Evolutionary conservation across 768 basidiomycete genomes (phyloP), one percentile per base, ranked within the genome.

Genomic region (Pleurotus platypus): DNA sequence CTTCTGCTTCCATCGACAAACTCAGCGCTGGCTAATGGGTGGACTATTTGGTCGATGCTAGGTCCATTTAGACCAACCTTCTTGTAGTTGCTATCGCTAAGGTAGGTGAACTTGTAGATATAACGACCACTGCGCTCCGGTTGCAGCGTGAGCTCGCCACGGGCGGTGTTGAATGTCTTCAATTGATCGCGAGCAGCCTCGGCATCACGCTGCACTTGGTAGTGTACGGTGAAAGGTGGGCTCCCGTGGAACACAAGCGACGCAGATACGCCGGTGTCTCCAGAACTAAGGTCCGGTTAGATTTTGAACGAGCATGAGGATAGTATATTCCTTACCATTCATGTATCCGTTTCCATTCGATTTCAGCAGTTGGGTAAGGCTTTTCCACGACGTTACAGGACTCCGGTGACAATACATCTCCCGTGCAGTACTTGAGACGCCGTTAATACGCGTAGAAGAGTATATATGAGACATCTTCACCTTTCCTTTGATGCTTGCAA

Each of bases 71-170:
- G 74, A 18, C 84, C 81, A 24, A 93, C 78, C 62, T 83, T 85
- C 63, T 83, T 80, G 71, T 98, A 98, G 67, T 94, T 85, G 8
- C 81, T 77, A 68, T 98, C 95, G 66, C 88, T 90, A 59, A 98
- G 71, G 30, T 86, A 78, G 6, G 80, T 72, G 72, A 95, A 94
- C 0, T 78, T 83, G 73, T 95, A 98, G 7, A 81, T 81, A 69
- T 97, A 98, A 62, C 89, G 87, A 6, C 95, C 95, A 59, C 92
- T 94, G 49, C 84, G 82, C 40, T 95, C 89, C 2, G 96, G 95
- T 67, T 93, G 89, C 13, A 96, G 71, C 6, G 85, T 87, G 56
- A 97, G 72, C 65, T 94, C 90, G 37, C 90, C 91, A 43, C 91
- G 81, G 6, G 89, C 85, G n/a, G 74, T 76, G 13, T 81, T 67